Base-by-base conservation (phyloP, 768 basidiomycete species). In the Arthromyces matolae region DNA sequence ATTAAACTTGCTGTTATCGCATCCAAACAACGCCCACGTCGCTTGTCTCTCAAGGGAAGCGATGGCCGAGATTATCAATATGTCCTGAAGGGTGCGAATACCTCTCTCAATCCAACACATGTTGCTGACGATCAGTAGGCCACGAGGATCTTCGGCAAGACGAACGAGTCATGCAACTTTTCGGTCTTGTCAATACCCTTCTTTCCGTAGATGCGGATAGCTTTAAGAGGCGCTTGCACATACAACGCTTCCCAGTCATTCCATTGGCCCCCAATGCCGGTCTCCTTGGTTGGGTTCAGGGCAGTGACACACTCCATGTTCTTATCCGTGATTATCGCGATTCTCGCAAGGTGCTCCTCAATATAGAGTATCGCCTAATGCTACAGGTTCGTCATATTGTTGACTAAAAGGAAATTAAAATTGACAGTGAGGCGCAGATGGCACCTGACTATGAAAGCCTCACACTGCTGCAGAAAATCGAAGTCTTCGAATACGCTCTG, bases 111-210 rank as follows among this genome's bases (percentile, higher is more conserved):
- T 14, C 27, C 8, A 5, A 20, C 18, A 6, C 18, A 24, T 7
- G 9, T 35, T 34, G 20, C 8, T 18, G 18, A 23, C n/a, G 42
- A 8, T 23, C 14, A 37, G 9, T 53, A 94, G 93, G 96, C 7
- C 96, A 99, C 66, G 96, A 99, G 70, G 96, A 99, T 71, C 76
- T 99, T 42, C 93, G 96, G 32, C 96, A 98, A 68, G 96, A 99
- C 63, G 96, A 99, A 60, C 82, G 96, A 52, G 96, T 98, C 47
- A 98, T 98, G 95, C 96, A 99, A 65, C 78, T 98, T 16, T 98
- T 98, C 66, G 89, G 96, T 50, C 83, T 99, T 38, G 89, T 98
- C 58, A 99, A 99, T 67, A 95, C 92, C 0, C 71, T 97, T 2
- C 81, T 99, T 23, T 86, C 89, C 6, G 84, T 92, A 16, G 95